Conservation (phyloP, 2,329 filamentous ascomycete genomes). For the Cladosporium sp. region DNA sequence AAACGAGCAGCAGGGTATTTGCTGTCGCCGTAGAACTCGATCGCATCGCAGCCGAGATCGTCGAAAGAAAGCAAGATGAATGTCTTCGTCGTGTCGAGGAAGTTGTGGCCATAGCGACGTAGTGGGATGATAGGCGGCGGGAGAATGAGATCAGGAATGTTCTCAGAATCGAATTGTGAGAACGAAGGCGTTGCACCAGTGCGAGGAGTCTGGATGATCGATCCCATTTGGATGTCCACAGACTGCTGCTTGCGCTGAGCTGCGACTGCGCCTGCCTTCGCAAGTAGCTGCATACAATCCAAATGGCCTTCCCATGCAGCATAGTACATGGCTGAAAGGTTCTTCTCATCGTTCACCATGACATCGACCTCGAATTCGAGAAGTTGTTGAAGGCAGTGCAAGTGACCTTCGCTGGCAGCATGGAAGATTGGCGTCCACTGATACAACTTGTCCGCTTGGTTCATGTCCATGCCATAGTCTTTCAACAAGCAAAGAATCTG, state of each 20-base stretch:
- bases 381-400: conserved; percentile 77
- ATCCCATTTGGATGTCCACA: conserved; percentile 32
- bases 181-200: conserved; percentile 21
- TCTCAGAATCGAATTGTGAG: conserved; percentile 61
- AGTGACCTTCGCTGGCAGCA: conserved; percentile 91
- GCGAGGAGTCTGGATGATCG: conserved; percentile 53
- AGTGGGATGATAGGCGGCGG: conserved; percentile 95
- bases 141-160: conserved; percentile 85
- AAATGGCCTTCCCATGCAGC: conserved; percentile 96
- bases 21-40: conserved; percentile 94
- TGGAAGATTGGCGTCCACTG: conserved; percentile 97
- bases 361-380: conserved; percentile 74
- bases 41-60: conserved; percentile 65
- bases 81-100: conserved; percentile 87
- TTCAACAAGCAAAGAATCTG: conserved; percentile 75
- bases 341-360: conserved; percentile 84
- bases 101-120: conserved; percentile 94
- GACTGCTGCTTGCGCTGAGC: conserved; percentile 11
- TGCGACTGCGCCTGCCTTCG: conserved; percentile 42
- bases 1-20: conserved; percentile 93
- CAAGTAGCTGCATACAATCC: conserved; percentile 86
- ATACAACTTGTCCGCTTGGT: conserved; percentile 92
- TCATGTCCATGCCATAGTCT: conserved; percentile 79
- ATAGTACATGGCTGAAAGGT: conserved; percentile 93
- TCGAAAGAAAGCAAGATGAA: conserved; percentile 92